These are phyloP conservation scores for Berkeleyomyces rouxiae DNA, from an alignment of 2,329 filamentous ascomycete species.

Conservation along the genomic window DNA sequence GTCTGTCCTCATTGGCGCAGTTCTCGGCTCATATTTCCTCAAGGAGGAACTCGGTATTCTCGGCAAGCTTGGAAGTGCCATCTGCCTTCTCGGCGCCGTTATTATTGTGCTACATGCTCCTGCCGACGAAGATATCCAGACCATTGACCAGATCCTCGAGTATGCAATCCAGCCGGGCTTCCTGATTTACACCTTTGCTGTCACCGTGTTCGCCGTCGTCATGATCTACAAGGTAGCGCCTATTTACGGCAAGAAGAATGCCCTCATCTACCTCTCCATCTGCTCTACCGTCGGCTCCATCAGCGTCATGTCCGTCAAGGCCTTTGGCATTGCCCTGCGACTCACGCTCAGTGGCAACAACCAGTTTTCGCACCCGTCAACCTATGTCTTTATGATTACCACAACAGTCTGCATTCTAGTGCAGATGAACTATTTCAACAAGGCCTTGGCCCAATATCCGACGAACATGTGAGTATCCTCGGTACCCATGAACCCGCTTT, in stretches of 20 bases:
- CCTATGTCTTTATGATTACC: constrained; percentile 93
- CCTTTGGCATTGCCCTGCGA: constrained; percentile 93
- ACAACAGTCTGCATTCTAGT: constrained; percentile 87
- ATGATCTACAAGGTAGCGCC: constrained; percentile 97
- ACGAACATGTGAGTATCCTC: constrained; percentile 68
- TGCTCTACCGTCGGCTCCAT: constrained; percentile 94
- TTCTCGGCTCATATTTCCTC: constrained; percentile 87
- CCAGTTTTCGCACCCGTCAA: constrained; percentile 86
- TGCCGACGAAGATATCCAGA: constrained; percentile 77
- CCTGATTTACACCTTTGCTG: constrained; percentile 65
- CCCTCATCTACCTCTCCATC: constrained; percentile 90
- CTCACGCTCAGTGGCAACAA: constrained; percentile 86
- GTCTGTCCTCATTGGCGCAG: constrained; percentile 85
- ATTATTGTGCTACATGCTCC: constrained; percentile 97
- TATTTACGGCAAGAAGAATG: constrained; percentile 82
- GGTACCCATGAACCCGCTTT: background rate
- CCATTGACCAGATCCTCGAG: constrained; percentile 77
- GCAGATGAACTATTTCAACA: constrained; percentile 99
- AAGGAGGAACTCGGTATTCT: constrained; percentile 78
- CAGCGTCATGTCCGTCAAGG: constrained; percentile 98
- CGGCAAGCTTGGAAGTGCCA: constrained; percentile 87
- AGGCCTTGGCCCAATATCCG: constrained; percentile 88
- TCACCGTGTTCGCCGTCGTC: constrained; percentile 67
- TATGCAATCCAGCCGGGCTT: constrained; percentile 89
- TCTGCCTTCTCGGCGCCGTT: constrained; percentile 87